Conservation (phyloP, 768 basidiomycete genomes). For the Termitomyces sp. region DNA sequence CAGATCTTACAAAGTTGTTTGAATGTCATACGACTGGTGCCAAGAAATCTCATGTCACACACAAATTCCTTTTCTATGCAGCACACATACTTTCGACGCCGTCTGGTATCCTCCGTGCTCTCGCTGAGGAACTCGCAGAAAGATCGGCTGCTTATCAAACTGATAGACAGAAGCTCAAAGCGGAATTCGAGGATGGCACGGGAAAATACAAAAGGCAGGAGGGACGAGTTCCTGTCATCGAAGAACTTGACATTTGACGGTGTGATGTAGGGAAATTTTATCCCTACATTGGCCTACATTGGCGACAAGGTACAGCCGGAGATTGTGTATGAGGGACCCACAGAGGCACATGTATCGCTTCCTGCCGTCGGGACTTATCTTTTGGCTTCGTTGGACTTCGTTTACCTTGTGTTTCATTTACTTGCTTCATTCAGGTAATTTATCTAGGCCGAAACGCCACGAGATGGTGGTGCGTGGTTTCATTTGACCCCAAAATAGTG, state of each 20-base stretch:
- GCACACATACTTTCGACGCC: conserved; percentile 55
- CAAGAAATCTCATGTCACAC: conserved; percentile 35
- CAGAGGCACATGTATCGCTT: neutral
- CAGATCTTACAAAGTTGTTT: conserved; percentile 49
- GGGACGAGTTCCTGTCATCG: conserved; percentile 2
- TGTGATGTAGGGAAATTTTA: neutral
- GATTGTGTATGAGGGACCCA: neutral
- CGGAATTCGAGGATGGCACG: neutral
- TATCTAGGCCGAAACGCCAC: too few species aligned
- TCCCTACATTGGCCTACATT: too few species aligned
- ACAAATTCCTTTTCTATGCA: conserved; percentile 68
- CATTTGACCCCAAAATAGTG: too few species aligned
- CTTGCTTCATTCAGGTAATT: too few species aligned
- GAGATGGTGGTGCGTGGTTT: too few species aligned
- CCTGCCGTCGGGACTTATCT: neutral
- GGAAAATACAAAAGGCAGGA: neutral
- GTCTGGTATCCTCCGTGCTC: conserved; percentile 27
- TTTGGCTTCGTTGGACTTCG: too few species aligned
- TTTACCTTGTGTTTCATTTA: too few species aligned
- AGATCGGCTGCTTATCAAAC: conserved; percentile 19
- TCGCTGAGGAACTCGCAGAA: conserved; percentile 36
- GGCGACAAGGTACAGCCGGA: neutral
- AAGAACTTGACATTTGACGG: conserved; percentile 4
- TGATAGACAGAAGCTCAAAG: neutral
- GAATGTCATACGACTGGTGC: neutral